Base-by-base conservation (phyloP, 495 filamentous ascomycete genomes). In the Aspergillus cavernicola region DNA sequence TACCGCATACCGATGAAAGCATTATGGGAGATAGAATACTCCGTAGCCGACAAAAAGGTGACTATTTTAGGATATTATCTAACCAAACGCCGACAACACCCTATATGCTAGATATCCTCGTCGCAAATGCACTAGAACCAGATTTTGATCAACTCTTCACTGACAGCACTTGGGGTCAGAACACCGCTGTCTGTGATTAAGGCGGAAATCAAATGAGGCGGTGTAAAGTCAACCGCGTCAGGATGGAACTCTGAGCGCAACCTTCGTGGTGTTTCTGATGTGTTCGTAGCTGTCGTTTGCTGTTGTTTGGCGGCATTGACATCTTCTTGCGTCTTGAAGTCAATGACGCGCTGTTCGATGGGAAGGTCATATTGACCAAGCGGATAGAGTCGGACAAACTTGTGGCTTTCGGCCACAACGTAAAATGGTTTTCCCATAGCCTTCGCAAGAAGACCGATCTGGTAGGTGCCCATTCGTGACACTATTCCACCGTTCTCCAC, bases 401-500 rank as follows among this genome's bases (percentile, higher is more conserved):
- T 98, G 73, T 98, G 92, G 58, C 89, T 95, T 68, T 98, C 93
- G 4, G 89, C 89, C 6, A 90, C 90, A 20, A 95, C 91, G 63
- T 91, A 95, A 65, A 97, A 89, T 0, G 87, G 86, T 63, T 89
- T 90, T 6, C 82, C 80, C 52, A 85, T 82, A 3, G 82, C 80
- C 57, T 89, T 90, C 36, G 90, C 89, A 41, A 96, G 74, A 41
- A 88, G 70, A 0, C 89, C 91, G 44, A 97, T 83, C 72, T 97
- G 93, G 57, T 88, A 90, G 6, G 93, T 97, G 19, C 93, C 93
- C 77, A 97, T 80, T 41, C 91, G 75, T 35, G 84, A 90, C 55
- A 98, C 88, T 50, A 97, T 85, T 22, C 92, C 92, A 15, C 93
- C 93, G 66, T 97, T 95, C 60, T 95, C 89, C 35, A 93, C 88